phyloP scores from a whole-genome alignment of 1,284 basidiomycete genomes.

The Sporisorium reilianum region DNA sequence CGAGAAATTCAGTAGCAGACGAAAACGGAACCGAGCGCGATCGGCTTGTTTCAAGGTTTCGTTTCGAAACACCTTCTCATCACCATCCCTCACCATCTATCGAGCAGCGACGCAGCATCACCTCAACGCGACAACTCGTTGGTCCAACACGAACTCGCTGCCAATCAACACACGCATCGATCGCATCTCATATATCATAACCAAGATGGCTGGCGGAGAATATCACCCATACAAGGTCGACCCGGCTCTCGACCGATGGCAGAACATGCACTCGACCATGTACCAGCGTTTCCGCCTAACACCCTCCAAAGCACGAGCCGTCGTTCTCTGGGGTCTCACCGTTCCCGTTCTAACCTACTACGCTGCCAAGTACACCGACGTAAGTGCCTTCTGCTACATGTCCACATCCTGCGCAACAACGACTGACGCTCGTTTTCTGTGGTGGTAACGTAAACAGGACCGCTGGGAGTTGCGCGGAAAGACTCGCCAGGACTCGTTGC shows the following conservation, averaged over 20 bases:
- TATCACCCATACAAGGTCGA: slow-evolving; percentile 65
- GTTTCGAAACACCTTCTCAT: slow-evolving; percentile 1
- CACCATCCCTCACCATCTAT: slow-evolving; percentile 10
- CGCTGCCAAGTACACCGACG: slow-evolving; percentile 51
- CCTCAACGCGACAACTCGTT: not conserved
- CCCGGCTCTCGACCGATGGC: slow-evolving; percentile 65
- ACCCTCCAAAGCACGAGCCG: slow-evolving; percentile 43
- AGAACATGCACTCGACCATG: slow-evolving; percentile 67
- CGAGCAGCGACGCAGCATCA: not conserved
- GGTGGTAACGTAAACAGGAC: slow-evolving; percentile 33
- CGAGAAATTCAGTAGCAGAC: slow-evolving; percentile 10
- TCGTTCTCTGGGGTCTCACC: slow-evolving; percentile 55
- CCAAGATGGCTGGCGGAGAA: slow-evolving; percentile 62
- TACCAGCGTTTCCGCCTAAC: slow-evolving; percentile 65
- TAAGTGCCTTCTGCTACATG: slow-evolving; percentile 31
- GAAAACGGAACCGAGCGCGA: slow-evolving; percentile 39
- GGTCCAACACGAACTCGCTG: not conserved
- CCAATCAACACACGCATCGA: not conserved
- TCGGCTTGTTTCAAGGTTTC: slow-evolving; percentile 22
- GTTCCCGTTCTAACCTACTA: slow-evolving; percentile 57
- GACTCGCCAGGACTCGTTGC: slow-evolving; percentile 52
- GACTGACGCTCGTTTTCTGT: not conserved
- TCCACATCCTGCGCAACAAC: not conserved
- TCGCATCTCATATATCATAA: not conserved
- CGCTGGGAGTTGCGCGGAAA: slow-evolving; percentile 62